A percentile compares a stretch with the other conserved stretches of the same genome.
phyloP scores from a whole-genome alignment of 768 basidiomycete genomes.

The Russula brevipes region DNA sequence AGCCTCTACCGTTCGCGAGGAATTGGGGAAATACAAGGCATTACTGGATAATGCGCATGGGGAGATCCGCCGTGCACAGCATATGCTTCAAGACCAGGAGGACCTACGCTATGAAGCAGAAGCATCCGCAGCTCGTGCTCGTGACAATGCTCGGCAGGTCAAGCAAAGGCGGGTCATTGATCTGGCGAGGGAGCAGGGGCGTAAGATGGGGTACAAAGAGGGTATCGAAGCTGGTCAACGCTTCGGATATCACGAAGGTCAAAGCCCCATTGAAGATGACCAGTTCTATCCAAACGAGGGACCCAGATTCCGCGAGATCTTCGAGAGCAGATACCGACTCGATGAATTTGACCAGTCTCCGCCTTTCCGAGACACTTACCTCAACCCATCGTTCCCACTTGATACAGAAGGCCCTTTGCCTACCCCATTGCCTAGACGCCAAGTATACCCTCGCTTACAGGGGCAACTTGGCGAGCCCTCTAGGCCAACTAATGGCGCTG shows the following conservation, averaged over 20 bases:
- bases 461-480: not conserved
- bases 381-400: not conserved
- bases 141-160: slow-evolving; percentile 41
- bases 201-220: slow-evolving; percentile 38
- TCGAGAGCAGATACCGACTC: slow-evolving; percentile 10
- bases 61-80: slow-evolving; percentile 41
- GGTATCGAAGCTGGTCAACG: slow-evolving; percentile 32
- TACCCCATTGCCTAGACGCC: slow-evolving; percentile 1
- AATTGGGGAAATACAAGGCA: slow-evolving; percentile 42
- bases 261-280: not conserved
- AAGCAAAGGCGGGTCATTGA: slow-evolving; percentile 40
- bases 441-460: slow-evolving; percentile 2
- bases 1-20: slow-evolving; percentile 36
- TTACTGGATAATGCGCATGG: slow-evolving; percentile 43
- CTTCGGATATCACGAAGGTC: slow-evolving; percentile 19
- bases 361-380: not conserved
- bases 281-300: not conserved
- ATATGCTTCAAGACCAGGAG: slow-evolving; percentile 40
- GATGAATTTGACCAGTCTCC: slow-evolving; percentile 15
- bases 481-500: not conserved
- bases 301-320: slow-evolving; percentile 14
- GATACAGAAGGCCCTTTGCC: not conserved
- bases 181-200: slow-evolving; percentile 42
- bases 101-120: slow-evolving; percentile 43
- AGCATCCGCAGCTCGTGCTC: slow-evolving; percentile 40